Conservation (phyloP, 176 grass and related monocot genomes). For the Eleusine coracana region DNA sequence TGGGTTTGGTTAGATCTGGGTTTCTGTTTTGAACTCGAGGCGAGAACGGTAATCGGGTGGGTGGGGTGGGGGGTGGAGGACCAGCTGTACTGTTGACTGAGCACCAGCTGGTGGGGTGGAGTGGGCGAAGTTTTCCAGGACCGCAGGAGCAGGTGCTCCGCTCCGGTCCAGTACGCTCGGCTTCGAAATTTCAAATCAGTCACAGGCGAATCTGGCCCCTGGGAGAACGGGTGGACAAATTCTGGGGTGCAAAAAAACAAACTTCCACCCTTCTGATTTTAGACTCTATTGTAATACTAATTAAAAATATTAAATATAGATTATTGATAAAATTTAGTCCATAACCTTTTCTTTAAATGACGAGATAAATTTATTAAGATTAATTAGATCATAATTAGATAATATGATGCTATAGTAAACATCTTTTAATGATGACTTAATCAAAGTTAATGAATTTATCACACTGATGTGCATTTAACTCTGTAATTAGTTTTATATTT, state of each 20-base stretch:
- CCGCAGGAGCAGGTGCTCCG: conserved; percentile 3
- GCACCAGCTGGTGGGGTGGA: not conserved
- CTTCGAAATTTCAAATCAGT: conserved; percentile 23
- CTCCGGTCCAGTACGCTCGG: not conserved
- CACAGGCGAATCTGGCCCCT: conserved; percentile 5
- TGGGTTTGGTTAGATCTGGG: conserved; percentile 39
- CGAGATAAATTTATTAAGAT: no score
- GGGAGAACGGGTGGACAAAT: not conserved
- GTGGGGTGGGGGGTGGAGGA: not conserved
- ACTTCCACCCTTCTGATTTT: no score
- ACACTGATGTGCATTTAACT: no score
- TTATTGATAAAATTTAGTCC: no score
- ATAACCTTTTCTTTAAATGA: no score
- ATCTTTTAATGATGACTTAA: no score
- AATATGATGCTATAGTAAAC: no score
- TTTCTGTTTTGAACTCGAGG: conserved; percentile 25
- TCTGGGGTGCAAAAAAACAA: conserved; percentile 8
- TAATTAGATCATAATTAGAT: no score
- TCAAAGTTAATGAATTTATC: no score
- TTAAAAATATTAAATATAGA: no score
- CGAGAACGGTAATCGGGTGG: conserved; percentile 40
- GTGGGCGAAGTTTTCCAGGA: conserved; percentile 10
- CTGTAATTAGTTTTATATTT: no score
- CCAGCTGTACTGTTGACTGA: conserved; percentile 10
- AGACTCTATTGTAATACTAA: no score